Percentiles rank a stretch among this genome's conserved stretches.
These are phyloP conservation scores for Erysiphe neolycopersici DNA, from an alignment of 2,329 filamentous ascomycete genomes.

Conservation along the genomic window DNA sequence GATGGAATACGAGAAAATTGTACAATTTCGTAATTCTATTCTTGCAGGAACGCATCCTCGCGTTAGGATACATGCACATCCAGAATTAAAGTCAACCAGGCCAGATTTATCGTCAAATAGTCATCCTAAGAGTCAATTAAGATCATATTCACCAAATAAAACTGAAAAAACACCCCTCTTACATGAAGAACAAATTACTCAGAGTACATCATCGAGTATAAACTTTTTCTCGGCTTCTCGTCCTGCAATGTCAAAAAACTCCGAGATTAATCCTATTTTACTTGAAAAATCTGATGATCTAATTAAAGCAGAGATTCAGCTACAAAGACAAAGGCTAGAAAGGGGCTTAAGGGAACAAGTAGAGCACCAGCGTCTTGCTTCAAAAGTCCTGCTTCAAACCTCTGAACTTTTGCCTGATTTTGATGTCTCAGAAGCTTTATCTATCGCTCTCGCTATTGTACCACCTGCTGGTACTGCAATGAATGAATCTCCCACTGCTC, in stretches of 20 bases:
- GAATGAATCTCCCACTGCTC: constrained; percentile 25
- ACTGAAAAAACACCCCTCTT: neutral
- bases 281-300: constrained; percentile 68
- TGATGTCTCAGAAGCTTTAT: constrained; percentile 45
- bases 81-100: neutral
- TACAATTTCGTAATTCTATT: constrained; percentile 56
- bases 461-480: constrained; percentile 31
- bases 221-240: constrained; percentile 12
- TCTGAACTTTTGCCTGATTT: constrained; percentile 33
- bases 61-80: constrained; percentile 26
- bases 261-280: constrained; percentile 57
- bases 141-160: neutral
- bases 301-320: constrained; percentile 52
- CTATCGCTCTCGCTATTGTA: constrained; percentile 43
- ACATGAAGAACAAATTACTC: constrained; percentile 7
- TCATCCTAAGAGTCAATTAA: neutral
- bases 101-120: neutral
- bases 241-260: constrained; percentile 20
- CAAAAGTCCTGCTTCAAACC: constrained; percentile 18
- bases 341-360: constrained; percentile 49
- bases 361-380: constrained; percentile 28
- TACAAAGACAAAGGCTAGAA: constrained; percentile 63
- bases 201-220: constrained; percentile 7
- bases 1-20: constrained; percentile 51
- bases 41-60: constrained; percentile 47